Percentiles rank a stretch among this genome's conserved stretches.
Conservation (phyloP, 1,139 yeast genomes). For the Candida sp. region DNA sequence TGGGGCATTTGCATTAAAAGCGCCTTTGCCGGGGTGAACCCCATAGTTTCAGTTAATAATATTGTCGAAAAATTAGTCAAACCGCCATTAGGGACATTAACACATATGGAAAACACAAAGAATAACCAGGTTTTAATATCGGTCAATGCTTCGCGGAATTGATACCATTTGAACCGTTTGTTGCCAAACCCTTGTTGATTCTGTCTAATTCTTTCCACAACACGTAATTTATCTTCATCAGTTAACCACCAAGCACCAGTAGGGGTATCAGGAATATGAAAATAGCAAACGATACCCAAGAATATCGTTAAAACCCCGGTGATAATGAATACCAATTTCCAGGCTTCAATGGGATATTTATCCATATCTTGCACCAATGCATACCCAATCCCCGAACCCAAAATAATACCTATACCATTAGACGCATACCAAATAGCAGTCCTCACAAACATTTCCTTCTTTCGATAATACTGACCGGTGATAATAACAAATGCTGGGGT, state of each 20-base stretch:
- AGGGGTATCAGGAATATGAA: conserved; percentile 28
- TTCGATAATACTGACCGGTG: conserved; percentile 26
- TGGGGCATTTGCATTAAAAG: conserved; percentile 31
- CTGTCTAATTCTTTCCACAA: conserved; percentile 31
- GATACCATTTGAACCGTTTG: conserved; percentile 49
- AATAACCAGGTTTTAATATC: conserved; percentile 46
- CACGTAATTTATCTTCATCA: conserved; percentile 43
- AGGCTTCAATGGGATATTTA: conserved; percentile 18
- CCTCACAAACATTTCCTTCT: conserved; percentile 20
- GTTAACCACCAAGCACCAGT: conserved; percentile 34
- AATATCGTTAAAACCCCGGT: conserved; percentile 26
- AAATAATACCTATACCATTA: conserved; percentile 27
- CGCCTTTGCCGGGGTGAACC: conserved; percentile 26
- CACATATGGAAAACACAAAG: conserved; percentile 21
- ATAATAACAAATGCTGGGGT: conserved; percentile 60
- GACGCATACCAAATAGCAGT: conserved; percentile 27
- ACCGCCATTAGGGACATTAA: conserved; percentile 37
- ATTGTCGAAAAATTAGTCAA: conserved; percentile 42
- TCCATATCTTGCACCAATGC: conserved; percentile 14
- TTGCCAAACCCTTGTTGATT: conserved; percentile 58
- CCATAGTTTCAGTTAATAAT: conserved; percentile 41
- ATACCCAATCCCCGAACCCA: conserved; percentile 24
- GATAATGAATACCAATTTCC: conserved; percentile 31
- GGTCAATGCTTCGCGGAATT: conserved; percentile 50
- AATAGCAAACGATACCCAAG: conserved; percentile 18